phyloP scores from a whole-genome alignment of 768 basidiomycete species.

The Kwoniella mangroviensis region DNA sequence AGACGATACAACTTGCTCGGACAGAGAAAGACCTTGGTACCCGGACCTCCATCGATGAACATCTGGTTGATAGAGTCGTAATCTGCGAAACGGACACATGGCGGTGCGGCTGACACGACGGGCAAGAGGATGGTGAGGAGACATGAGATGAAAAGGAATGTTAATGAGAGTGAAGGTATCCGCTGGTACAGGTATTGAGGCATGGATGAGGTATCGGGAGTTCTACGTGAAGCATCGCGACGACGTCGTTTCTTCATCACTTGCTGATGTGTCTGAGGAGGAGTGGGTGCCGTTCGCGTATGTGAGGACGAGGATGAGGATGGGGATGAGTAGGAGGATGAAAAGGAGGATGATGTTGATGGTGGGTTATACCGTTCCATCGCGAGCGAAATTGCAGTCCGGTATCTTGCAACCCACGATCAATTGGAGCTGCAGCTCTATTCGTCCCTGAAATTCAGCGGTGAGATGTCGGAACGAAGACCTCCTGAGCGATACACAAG shows the following conservation, averaged over 20 bases:
- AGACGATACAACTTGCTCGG: slow-evolving; percentile 52
- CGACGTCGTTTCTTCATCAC: not conserved
- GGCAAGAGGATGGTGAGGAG: slow-evolving; percentile 22
- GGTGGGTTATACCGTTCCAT: not conserved
- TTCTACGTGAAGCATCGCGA: not conserved
- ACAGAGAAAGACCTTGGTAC: slow-evolving; percentile 57
- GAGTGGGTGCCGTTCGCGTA: not conserved
- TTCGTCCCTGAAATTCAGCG: too few relatives aligned
- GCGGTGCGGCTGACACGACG: slow-evolving; percentile 24
- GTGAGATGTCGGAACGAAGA: too few relatives aligned
- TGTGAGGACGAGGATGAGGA: not conserved
- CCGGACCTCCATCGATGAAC: slow-evolving; percentile 57
- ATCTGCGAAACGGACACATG: slow-evolving; percentile 53
- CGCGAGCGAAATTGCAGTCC: not conserved
- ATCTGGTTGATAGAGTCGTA: slow-evolving; percentile 55
- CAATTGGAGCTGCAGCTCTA: too few relatives aligned
- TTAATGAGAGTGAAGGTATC: not conserved
- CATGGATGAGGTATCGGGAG: too few relatives aligned
- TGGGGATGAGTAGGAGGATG: not conserved
- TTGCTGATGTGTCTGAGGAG: not conserved
- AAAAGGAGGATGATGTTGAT: not conserved
- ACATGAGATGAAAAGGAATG: slow-evolving; percentile 17
- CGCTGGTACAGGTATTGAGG: not conserved
- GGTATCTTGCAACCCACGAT: too few relatives aligned
- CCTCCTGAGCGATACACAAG: too few relatives aligned